Percentiles rank a stretch among this genome's conserved stretches.
Evolutionary conservation across 106 monocot genomes (phyloP).

Genomic region (Dendrobium chrysotoxum): DNA sequence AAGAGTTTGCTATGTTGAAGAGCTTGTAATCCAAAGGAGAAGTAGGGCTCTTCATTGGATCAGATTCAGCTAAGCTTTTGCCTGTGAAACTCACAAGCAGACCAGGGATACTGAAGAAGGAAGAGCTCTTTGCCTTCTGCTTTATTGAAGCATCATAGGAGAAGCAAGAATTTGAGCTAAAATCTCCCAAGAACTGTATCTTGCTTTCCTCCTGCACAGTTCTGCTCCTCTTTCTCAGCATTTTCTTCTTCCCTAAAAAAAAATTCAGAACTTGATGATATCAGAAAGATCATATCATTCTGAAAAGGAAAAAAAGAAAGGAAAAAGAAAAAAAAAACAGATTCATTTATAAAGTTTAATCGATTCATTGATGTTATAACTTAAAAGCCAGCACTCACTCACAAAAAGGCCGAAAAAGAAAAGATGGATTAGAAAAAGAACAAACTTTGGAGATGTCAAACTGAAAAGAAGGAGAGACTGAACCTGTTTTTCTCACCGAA

Average conservation of each 20-base stretch:
- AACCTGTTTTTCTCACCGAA: background rate
- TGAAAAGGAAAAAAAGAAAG: background rate
- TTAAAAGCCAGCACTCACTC: background rate
- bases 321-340: background rate
- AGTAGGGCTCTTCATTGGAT: constrained; percentile 63
- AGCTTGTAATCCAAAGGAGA: constrained; percentile 53
- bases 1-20: constrained; percentile 30
- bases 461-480: background rate
- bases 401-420: background rate
- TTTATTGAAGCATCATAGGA: constrained; percentile 10
- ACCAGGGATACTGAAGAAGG: constrained; percentile 49
- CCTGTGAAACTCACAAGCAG: constrained; percentile 48
- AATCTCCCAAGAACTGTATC: constrained; percentile 21
- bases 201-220: constrained; percentile 25
- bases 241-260: constrained; percentile 5
- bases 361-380: background rate
- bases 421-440: background rate
- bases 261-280: background rate
- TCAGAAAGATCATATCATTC: background rate
- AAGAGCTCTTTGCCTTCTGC: constrained; percentile 21
- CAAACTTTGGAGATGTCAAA: background rate
- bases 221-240: constrained; percentile 51
- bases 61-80: constrained; percentile 32
- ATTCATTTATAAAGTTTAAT: background rate
- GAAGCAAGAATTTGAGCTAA: constrained; percentile 16